Conservation (phyloP, 257 asterid species). For the Perilla frutescens region DNA sequence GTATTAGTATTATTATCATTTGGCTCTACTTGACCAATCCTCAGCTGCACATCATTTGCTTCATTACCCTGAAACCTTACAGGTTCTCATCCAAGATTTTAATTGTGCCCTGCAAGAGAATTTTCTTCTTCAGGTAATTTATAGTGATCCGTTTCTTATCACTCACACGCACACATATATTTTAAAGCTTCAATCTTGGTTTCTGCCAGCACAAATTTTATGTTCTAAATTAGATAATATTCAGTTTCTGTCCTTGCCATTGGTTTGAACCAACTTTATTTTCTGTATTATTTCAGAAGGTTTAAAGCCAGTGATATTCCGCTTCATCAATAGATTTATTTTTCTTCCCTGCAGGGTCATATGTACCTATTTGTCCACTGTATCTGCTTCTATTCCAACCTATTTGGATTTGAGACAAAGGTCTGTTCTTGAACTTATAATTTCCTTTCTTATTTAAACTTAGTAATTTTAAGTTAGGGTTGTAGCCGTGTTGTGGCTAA, state of each 20-base stretch:
- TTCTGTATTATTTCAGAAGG: slow-evolving; percentile 14
- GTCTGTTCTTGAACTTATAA: slow-evolving; percentile 45
- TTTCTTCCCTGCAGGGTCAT: slow-evolving; percentile 83
- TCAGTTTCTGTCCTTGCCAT: slow-evolving; percentile 4
- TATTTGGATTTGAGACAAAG: slow-evolving; percentile 98
- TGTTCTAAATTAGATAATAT: slow-evolving; percentile 19
- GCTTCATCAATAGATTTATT: slow-evolving; percentile 15
- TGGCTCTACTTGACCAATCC: not conserved
- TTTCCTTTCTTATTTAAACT: not conserved
- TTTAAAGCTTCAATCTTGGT: slow-evolving; percentile 17
- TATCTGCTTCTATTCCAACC: slow-evolving; percentile 95
- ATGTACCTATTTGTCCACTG: slow-evolving; percentile 82
- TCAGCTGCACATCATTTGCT: slow-evolving; percentile 21
- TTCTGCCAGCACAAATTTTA: slow-evolving; percentile 26
- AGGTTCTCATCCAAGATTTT: slow-evolving; percentile 96
- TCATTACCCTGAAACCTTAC: slow-evolving; percentile 30
- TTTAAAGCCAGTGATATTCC: slow-evolving; percentile 15
- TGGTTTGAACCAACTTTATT: slow-evolving; percentile 17
- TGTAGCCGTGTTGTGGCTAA: not conserved
- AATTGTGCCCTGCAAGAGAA: slow-evolving; percentile 97
- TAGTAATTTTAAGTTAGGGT: not conserved
- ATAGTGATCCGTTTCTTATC: slow-evolving; percentile 22
- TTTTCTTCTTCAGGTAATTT: slow-evolving; percentile 91
- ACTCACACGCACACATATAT: not conserved
- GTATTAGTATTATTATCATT: not conserved